A percentile compares a stretch with the other conserved stretches of the same genome.
phyloP scores from a whole-genome alignment of 1,284 basidiomycete genomes.

The Meira nashicola region DNA sequence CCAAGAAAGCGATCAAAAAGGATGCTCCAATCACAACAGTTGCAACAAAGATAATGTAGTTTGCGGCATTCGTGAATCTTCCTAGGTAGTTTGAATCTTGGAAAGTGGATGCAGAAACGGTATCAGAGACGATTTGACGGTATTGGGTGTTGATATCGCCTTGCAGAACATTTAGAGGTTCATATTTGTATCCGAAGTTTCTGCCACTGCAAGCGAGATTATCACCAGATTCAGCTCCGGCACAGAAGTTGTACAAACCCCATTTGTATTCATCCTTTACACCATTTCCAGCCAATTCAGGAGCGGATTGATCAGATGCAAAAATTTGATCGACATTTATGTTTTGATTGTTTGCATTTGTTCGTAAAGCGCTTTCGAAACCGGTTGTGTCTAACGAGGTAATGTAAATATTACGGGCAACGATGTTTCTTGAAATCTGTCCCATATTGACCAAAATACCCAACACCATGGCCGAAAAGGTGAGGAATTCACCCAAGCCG shows the following conservation, averaged over 20 bases:
- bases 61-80: constrained; percentile 33
- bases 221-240: constrained; percentile 11
- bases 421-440: constrained; percentile 47
- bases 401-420: constrained; percentile 44
- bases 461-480: constrained; percentile 44
- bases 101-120: constrained; percentile 23
- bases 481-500: constrained; percentile 43
- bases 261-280: constrained; percentile 32
- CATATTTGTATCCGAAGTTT: constrained; percentile 34
- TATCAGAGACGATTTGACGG: constrained; percentile 16
- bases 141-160: constrained; percentile 8
- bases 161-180: constrained; percentile 21
- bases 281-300: constrained; percentile 23
- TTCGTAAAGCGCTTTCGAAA: constrained; percentile 22
- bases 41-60: constrained; percentile 47
- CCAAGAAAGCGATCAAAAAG: constrained; percentile 38
- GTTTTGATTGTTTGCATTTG: constrained; percentile 4
- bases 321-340: constrained; percentile 22
- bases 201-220: constrained; percentile 21
- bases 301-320: constrained; percentile 23
- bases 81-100: constrained; percentile 29
- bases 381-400: constrained; percentile 25
- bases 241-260: constrained; percentile 31
- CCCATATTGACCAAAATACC: constrained; percentile 38
- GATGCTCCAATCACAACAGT: constrained; percentile 42